Conservation (phyloP, 176 grass and related monocot genomes). For the Areca catechu region DNA sequence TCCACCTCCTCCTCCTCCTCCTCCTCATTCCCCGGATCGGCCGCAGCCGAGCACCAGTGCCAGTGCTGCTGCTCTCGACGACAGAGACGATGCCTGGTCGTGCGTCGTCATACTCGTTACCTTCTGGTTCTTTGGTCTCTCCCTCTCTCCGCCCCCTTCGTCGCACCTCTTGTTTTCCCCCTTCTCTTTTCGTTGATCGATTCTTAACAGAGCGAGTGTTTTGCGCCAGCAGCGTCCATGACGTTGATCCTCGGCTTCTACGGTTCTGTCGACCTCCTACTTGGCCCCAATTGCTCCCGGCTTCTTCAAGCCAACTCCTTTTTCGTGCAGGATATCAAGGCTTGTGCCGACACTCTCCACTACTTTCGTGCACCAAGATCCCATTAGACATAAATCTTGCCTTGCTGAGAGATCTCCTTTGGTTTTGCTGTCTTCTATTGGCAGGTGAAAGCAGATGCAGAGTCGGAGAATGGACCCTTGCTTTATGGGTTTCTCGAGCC, state of each 20-base stretch:
- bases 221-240: constrained; percentile 33
- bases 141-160: not conserved
- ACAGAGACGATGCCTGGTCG: constrained; percentile 29
- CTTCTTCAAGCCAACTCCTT: constrained; percentile 39
- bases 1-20: not conserved
- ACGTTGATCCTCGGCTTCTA: constrained; percentile 40
- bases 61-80: not conserved
- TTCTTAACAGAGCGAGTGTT: not conserved
- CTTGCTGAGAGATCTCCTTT: not conserved
- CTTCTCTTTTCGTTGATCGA: not conserved
- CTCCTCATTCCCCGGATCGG: constrained; percentile 4
- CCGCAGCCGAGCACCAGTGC: not conserved
- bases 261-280: constrained; percentile 28
- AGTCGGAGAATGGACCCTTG: constrained; percentile 2
- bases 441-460: constrained; percentile 29
- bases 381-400: no score
- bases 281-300: constrained; percentile 39
- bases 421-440: not conserved
- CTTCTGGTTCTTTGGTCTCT: constrained; percentile 42
- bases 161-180: not conserved
- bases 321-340: constrained; percentile 34
- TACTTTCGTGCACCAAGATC: not conserved
- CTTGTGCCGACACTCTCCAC: not conserved
- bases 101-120: constrained; percentile 34
- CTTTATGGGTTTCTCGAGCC: constrained; percentile 35